Base-by-base conservation (phyloP, 306 rosid species). In the Prunus dulcis region DNA sequence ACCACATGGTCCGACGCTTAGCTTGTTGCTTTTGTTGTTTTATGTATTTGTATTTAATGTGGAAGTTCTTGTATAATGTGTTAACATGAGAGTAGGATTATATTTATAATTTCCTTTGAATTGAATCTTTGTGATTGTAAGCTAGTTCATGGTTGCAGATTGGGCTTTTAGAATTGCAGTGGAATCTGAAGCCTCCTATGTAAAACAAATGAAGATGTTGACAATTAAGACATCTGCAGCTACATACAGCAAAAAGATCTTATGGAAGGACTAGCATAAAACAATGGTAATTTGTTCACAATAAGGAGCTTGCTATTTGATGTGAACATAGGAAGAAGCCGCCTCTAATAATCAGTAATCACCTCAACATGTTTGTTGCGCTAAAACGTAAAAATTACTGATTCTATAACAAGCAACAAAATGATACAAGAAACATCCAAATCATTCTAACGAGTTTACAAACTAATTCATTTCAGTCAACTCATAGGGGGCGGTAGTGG, bases 401-500 rank as follows among this genome's bases (percentile, higher is more conserved):
- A 65, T 81, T 56, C 77, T 75, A 74, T 56, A 75, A 71, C 27
- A 67, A 75, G 80, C 57, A 65, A 68, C 25, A 56, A 71, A 58
- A 19, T 23, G 18, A 22, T 41, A 32, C 49, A 72, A 63, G 61
- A 62, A 83, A 79, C 64, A 66, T 74, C 71, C 64, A 69, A 57
- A 80, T 58, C 51, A 71, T 38, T 5, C 17, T 10, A 60, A 9
- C 15, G 47, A 38, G 46, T 28, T 57, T 60, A 60, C 67, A 63
- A 63, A 63, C 38, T 69, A 55, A 57, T 75, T 41, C 43, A 72
- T 13, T 41, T 74, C 69, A 60, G 38, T 86, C 86, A 87, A 74
- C 47, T 77, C 74, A 77, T 56, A 62, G 82, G 58, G 23, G 86
- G 91, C 5, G 77, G 92, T 23, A 78, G 83, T 0, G 73, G 87